Base-by-base conservation (phyloP, 78 protist genomes). In the Neovahlkampfia damariscottae region DNA sequence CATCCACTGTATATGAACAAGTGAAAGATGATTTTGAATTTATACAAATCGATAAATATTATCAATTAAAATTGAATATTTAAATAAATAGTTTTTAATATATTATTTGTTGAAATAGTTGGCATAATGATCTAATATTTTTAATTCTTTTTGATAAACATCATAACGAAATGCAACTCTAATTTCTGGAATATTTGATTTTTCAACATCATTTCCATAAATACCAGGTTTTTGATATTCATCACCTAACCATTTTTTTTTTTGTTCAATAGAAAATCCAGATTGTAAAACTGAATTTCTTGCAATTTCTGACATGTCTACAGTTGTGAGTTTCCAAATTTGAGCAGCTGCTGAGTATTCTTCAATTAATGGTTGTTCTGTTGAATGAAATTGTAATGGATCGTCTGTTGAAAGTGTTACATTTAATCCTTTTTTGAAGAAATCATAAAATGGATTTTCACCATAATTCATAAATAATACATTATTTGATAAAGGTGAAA, bases 301-400 rank as follows among this genome's bases (percentile, higher is more conserved):
- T 32, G 86, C 86, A 9, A 82, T 67, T 38, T 82, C 86, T 28
- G 38, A 31, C 34, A 82, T 6, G 37, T 82, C 86, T 62, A 38
- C 72, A 8, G 50, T 10, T 8, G 62, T 1, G 27, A 82, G 34
- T 8, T 62, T 73, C 66, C 38, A 82, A 10, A 76, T 27, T 39
- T 76, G 34, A 69, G 79, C 30, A 5, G 72, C 38, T 5, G 79
- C 77, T 8, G 73, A 67, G 68, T 82, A 82, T 70, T 82, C 86
- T 38, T 82, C 86, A 32, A 75, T 3, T 5, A 76, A 41, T 19
- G 86, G 81, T 28, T 38, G 72, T 7, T 40, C 34, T n/a, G 77
- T 35, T 36, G 67, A 39, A 76, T 82, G 86, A 70, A 41, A 76
- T 28, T 76, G 70, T 66, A 76, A 8, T 29, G 79, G 79, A 8